Evolutionary conservation across 306 rosid species (phyloP).

Genomic region (Ammopiptanthus mongolicus): DNA sequence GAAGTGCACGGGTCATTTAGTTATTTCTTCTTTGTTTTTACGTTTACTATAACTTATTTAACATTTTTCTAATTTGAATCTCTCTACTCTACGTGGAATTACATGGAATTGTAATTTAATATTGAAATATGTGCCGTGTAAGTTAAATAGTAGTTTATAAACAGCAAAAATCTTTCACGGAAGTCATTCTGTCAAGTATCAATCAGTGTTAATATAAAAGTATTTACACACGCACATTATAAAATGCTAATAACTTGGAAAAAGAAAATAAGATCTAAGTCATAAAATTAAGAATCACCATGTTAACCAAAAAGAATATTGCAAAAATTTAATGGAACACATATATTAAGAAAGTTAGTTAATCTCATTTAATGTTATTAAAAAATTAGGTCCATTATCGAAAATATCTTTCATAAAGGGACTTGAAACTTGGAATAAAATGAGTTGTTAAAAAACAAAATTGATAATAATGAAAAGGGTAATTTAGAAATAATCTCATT

Average conservation of each 20-base stretch:
- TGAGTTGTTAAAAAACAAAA: too few relatives aligned
- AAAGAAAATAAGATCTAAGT: neutral
- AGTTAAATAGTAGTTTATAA: neutral
- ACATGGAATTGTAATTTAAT: neutral
- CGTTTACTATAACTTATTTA: neutral
- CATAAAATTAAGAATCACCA: neutral
- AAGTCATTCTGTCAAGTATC: neutral
- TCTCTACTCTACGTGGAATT: neutral
- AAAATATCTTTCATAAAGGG: too few relatives aligned
- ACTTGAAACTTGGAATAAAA: too few relatives aligned
- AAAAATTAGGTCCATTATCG: too few relatives aligned
- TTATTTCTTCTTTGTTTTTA: too few relatives aligned
- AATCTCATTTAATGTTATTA: too few relatives aligned
- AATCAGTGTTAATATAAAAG: neutral
- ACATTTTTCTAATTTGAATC: neutral
- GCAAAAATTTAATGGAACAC: too few relatives aligned
- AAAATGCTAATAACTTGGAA: neutral
- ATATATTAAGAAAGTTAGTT: too few relatives aligned
- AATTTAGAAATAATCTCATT: too few relatives aligned
- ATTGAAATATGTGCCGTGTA: slow-evolving; percentile 22
- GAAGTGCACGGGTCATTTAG: too few relatives aligned
- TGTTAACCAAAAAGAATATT: neutral
- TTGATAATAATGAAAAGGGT: too few relatives aligned
- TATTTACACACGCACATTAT: neutral
- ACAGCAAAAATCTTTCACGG: slow-evolving; percentile 10